Evolutionary conservation across 139 green algal genomes (phyloP), one percentile per base, ranked within the genome.

Genomic region (Spirogloea muscicola): DNA sequence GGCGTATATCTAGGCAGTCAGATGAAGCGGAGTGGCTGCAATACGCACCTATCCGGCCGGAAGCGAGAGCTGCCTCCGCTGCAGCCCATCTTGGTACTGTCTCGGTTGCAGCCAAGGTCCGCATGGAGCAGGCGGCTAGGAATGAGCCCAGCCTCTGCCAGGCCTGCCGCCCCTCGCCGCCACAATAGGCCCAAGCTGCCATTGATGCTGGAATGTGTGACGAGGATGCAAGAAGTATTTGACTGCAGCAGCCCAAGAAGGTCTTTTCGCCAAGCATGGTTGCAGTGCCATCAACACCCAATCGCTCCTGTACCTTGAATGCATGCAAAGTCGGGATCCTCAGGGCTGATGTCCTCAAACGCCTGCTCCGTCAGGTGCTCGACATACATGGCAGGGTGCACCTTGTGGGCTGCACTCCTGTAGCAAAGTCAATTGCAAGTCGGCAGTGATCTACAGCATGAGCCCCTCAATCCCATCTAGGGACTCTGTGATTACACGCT

Each of bases 301-400:
- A 55, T 21, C 21, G 21, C 46, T 39, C n/a, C n/a, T n/a, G 33
- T 66, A 62, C 52, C 52, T 62, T 62, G 52, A 62, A 62, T 62
- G 40, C 7, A 62, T 31, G 7, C 52, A 39, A 62, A 62, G 9
- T 62, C 52, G 7, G 52, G 52, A 62, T 62, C 52, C 40, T 62
- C 52, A 6, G 6, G 9, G 52, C 31, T 33, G 31, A 62, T 33
- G 7, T 62, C 52, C 52, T 5, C 6, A 39, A 62, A 62, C 6
- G 52, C 52, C 52, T 43, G 5, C 40, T 62, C 52, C 9, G 52
- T 62, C 6, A 62, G 7, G 52, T 62, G 6, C 9, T 62, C 52
- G 6, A 62, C 9, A 33, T 33, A 62, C 52, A 62, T 62, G 52
- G 52, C 5, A 7, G 52, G 52, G 60, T 64, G 60, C 29, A 72